Base-by-base conservation (phyloP, 1,284 basidiomycete species). In the Ceratobasidium sp. region DNA sequence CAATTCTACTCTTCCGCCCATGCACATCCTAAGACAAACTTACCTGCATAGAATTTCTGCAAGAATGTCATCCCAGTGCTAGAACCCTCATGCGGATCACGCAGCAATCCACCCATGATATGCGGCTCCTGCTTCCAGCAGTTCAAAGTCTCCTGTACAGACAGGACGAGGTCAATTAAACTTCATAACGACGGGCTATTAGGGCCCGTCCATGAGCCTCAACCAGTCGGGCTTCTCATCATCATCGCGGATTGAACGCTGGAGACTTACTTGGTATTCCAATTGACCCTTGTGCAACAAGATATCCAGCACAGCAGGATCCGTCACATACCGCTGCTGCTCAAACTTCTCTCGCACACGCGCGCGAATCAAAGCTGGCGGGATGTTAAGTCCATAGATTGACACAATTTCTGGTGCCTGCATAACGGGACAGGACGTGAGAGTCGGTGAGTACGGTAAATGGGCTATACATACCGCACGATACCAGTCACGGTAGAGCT, bases 401-500 rank as follows among this genome's bases (percentile, higher is more conserved):
- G 89, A 80, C 79, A 91, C 88, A 78, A 98, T 92, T 83, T 97
- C 93, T 23, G 96, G 96, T 14, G 95, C 95, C 93, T 98, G 78
- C 21, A 62, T 52, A 54, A 49, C 38, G 63, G 50, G 18, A 16
- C 4, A 21, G 49, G 63, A 64, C 32, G 38, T 59, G 59, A 74
- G 58, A 46, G 44, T 0, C 23, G 64, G 28, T 49, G 21, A 54
- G n/a, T n/a, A 21, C 7, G 44, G 44, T 41, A 32, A 14, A 23
- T 18, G n/a, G 26, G 32, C 6, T 47, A 9, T 49, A 83, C 93
- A 79, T 78, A 96, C 95, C 63, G 90, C 87, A 77, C 96, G 91
- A 82, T 96, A 93, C 94, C 95, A 98, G 80, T 91, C 90, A 74
- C 96, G 86, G 85, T 98, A 99, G 23, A 98, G 87, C 66, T 92